Evolutionary conservation across 148 eudicot genomes (phyloP), one percentile per base, ranked within the genome.

Genomic region (Persicaria tinctoria): DNA sequence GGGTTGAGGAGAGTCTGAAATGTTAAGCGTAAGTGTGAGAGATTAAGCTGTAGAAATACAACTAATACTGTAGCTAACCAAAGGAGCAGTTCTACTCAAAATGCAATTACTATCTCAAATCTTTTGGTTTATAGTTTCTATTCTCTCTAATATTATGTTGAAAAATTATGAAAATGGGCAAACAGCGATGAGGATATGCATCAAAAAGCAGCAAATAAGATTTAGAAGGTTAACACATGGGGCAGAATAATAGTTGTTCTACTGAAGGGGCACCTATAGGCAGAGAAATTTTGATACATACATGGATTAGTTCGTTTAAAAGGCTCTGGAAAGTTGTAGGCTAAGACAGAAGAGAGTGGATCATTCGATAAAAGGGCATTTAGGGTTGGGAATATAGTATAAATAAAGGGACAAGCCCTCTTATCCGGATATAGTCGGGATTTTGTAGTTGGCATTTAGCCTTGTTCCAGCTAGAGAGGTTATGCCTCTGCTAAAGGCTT

Each of bases 1-100:
- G 99, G 99, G 76, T 95, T 95, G 46, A 95, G 85, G 77, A 95
- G 92, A 83, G 75, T 88, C 99, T 95, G 97, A 71, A 71, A 71
- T 48, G 55, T 18, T 66, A 66, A 12, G 48, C 51, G 51, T 17
- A 70, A 44, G 17, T 2, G 38, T 74, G 73, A 73, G 73, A 73
- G 69, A 50, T 73, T 44, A 46, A 32, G 41, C 41, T 32, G 41
- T 32, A 32, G 41, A 32, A 32, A 32, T 1, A 32, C 41, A 32
- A 32, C 41, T 32, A 32, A 32, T 32, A 32, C 41, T 32, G 41
- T 32, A 32, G 41, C 41, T 32, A 32, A 1, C 32, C 1, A 27
- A 32, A 32, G 41, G 59, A 55, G 0, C 3, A 50, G 18, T 7
- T 18, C 63, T 38, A 38, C 47, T 64, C 46, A 1, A 27, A 66